Evolutionary conservation across 2,329 filamentous ascomycete genomes (phyloP), one percentile per base, ranked within the genome.

Genomic region (Diaporthe nobilis): DNA sequence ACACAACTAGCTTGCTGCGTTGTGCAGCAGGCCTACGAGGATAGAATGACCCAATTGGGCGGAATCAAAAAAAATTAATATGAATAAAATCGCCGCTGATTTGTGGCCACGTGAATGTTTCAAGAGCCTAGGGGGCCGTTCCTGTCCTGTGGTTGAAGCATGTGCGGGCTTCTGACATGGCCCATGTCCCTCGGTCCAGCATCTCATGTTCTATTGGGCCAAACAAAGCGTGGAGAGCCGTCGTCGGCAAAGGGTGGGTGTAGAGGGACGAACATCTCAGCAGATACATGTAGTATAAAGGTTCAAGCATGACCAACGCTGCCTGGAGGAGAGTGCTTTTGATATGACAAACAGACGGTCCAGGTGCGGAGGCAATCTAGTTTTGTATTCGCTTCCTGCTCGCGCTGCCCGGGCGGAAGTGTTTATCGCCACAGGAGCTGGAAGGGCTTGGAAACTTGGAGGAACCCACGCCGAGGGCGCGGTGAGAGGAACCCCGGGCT

Each of bases 11-110:
- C 72, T 58, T 57, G 65, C 72, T 76, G 49, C 25, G 72, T 49
- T 60, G 25, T 34, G 60, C 44, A 25, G 34, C 51, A 22, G 65
- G 67, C 72, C 72, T 37, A 71, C 13, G 72, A 75, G 58, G 55
- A 72, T 76, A 76, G 75, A 72, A 74, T 68, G 72, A 68, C 58
- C 72, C 53, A 71, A 42, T 75, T 57, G 57, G 39, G 42, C 42
- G 75, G 58, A 75, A 76, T 71, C 51, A 68, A 71, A 65, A 51
- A 37, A 34, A 22, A 39, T 12, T 13, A 39, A 72, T 55, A 57
- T 49, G 25, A 61, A 42, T 25, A 51, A 49, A 22, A 34, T 17
- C 70, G 61, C 42, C 44, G 8, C 28, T 22, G 31, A 4, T 31
- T 55, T 17, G 71, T 53, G 25, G 31, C 15, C 8, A 61, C 34